Percentiles rank a stretch among this genome's conserved stretches.
Conservation (phyloP, 192 early-diverging fungal species). For the Chytriomyces sp. region DNA sequence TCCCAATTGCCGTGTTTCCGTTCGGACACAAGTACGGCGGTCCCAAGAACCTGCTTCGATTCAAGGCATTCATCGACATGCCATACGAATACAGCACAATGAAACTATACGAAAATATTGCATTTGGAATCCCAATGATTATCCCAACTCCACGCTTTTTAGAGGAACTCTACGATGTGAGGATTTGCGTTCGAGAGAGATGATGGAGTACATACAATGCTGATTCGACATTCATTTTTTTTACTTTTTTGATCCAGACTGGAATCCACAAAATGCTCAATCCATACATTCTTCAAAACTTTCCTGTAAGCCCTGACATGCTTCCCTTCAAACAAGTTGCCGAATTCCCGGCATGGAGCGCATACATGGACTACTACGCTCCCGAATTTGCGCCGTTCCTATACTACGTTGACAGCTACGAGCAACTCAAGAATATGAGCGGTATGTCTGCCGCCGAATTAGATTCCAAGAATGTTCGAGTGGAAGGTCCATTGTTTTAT, state of each 20-base stretch:
- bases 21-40: conserved; percentile 30
- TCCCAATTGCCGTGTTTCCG: conserved; percentile 20
- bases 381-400: conserved; percentile 27
- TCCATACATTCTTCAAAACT: neutral
- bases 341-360: conserved; percentile 29
- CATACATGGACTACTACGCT: conserved; percentile 33
- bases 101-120: conserved; percentile 37
- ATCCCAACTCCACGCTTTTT: conserved; percentile 29
- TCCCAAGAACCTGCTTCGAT: conserved; percentile 8
- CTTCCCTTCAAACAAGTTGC: neutral
- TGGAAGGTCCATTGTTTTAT: conserved; percentile 5
- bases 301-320: conserved; percentile 1
- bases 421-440: neutral
- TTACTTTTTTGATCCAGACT: neutral
- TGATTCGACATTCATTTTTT: neutral
- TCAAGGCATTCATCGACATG: conserved; percentile 33
- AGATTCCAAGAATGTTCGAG: conserved; percentile 12
- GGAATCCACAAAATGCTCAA: conserved; percentile 1
- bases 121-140: conserved; percentile 13
- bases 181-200: neutral
- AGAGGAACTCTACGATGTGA: conserved; percentile 21
- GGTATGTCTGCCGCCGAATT: conserved; percentile 4
- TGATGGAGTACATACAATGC: too few species aligned
- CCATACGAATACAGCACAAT: conserved; percentile 27
- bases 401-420: conserved; percentile 17